Conservation (phyloP, 345 rosid species). For the Aegle marmelos region DNA sequence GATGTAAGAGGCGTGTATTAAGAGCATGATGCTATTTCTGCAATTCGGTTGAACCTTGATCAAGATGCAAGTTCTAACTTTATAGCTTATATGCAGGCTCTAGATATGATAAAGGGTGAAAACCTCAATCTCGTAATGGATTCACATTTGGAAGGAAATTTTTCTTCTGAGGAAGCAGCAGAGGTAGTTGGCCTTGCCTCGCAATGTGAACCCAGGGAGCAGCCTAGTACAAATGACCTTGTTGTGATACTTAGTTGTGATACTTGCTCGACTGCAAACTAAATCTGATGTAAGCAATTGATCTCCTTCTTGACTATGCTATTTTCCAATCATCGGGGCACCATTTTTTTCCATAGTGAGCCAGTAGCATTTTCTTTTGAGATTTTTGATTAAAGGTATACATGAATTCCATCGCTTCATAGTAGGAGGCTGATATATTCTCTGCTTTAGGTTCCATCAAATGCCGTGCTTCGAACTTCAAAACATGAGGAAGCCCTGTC, state of each 20-base stretch:
- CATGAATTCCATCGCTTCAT: background rate
- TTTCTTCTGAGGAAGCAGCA: conserved; percentile 83
- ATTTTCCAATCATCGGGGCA: background rate
- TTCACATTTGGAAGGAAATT: conserved; percentile 88
- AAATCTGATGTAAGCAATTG: conserved; percentile 70
- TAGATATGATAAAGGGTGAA: conserved; percentile 83
- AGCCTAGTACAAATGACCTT: conserved; percentile 80
- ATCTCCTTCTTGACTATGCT: background rate
- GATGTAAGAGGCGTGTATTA: background rate
- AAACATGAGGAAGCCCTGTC: conserved; percentile 47
- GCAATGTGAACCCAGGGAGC: conserved; percentile 90
- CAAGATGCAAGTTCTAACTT: background rate
- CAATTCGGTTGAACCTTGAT: background rate
- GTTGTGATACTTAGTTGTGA: conserved; percentile 28
- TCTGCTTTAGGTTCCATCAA: conserved; percentile 71
- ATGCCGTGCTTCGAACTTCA: conserved; percentile 77
- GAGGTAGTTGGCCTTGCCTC: conserved; percentile 80
- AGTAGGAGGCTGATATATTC: background rate
- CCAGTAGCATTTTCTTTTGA: background rate
- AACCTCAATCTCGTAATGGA: conserved; percentile 78
- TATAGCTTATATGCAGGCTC: conserved; percentile 51
- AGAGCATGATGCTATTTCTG: background rate
- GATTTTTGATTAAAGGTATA: background rate
- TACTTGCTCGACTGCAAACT: conserved; percentile 69
- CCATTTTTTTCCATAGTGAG: background rate